phyloP scores from a whole-genome alignment of 345 rosid genomes.

The Cardiospermum halicacabum region DNA sequence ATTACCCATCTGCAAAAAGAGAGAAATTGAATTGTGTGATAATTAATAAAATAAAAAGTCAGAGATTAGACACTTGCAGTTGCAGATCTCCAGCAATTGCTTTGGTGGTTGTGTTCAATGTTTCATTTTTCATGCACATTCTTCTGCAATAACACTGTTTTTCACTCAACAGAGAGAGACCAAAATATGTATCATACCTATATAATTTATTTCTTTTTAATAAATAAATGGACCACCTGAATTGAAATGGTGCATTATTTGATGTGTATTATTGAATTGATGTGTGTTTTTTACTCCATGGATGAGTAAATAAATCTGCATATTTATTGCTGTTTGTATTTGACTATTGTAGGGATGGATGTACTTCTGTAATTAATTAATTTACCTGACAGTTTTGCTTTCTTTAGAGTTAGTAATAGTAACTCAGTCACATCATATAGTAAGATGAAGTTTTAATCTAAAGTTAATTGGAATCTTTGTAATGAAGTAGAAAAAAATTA shows the following conservation, averaged over 20 bases:
- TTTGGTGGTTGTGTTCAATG: constrained; percentile 20
- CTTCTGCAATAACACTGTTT: constrained; percentile 2
- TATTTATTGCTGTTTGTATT: background rate
- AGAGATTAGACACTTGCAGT: constrained; percentile 18
- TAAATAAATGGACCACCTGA: no score
- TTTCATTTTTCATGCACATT: constrained; percentile 9
- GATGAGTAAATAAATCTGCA: background rate
- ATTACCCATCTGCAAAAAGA: constrained; percentile 7
- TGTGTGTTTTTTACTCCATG: background rate
- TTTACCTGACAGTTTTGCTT: background rate
- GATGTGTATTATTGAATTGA: background rate
- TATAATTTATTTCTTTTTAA: no score
- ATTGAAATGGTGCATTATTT: background rate
- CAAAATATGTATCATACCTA: no score
- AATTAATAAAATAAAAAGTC: constrained; percentile 27
- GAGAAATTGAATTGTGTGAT: background rate
- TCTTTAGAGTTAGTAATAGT: no score
- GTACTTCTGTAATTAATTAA: background rate
- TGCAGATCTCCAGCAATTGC: constrained; percentile 22
- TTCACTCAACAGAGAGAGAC: no score
- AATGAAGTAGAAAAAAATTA: no score
- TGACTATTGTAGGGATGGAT: background rate
- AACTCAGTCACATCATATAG: background rate
- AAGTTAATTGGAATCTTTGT: no score
- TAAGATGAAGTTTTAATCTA: no score